Percentiles rank a stretch among this genome's conserved stretches.
phyloP scores from a whole-genome alignment of 495 filamentous ascomycete genomes.

The Cenococcum geophilum region DNA sequence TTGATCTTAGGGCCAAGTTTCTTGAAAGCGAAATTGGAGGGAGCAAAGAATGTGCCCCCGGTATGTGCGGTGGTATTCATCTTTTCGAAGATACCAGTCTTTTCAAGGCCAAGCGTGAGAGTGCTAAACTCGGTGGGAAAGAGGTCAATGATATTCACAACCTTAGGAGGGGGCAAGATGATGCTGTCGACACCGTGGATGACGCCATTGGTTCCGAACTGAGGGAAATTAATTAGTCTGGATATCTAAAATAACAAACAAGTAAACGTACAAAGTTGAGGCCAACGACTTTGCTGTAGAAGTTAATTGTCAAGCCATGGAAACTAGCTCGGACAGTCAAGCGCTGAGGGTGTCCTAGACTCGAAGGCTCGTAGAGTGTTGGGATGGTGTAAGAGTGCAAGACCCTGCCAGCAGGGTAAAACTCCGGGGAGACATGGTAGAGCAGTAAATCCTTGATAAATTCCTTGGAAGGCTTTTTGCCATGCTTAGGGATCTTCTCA shows the following conservation, averaged over 20 bases:
- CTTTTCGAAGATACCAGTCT: slow-evolving; percentile 55
- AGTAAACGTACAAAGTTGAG: slow-evolving; percentile 55
- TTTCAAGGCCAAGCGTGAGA: slow-evolving; percentile 60
- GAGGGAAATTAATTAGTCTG: slow-evolving; percentile 3
- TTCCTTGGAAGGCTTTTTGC: slow-evolving; percentile 53
- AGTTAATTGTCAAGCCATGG: slow-evolving; percentile 64
- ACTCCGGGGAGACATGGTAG: slow-evolving; percentile 64
- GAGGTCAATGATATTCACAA: slow-evolving; percentile 54
- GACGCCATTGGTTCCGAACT: slow-evolving; percentile 66
- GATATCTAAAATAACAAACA: background rate
- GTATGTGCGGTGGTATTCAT: slow-evolving; percentile 40
- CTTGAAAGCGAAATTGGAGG: slow-evolving; percentile 67
- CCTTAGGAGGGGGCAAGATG: slow-evolving; percentile 64
- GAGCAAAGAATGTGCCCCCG: slow-evolving; percentile 67
- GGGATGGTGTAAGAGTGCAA: slow-evolving; percentile 63
- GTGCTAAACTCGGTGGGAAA: slow-evolving; percentile 72
- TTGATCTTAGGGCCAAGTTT: slow-evolving; percentile 63
- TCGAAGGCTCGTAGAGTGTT: slow-evolving; percentile 50
- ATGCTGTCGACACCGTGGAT: slow-evolving; percentile 69
- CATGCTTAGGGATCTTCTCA: slow-evolving; percentile 55
- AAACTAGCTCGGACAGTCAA: slow-evolving; percentile 53
- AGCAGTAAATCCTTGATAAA: slow-evolving; percentile 56
- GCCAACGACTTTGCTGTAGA: slow-evolving; percentile 58
- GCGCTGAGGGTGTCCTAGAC: slow-evolving; percentile 61
- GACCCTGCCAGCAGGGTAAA: slow-evolving; percentile 55